Base-by-base conservation (phyloP, 768 basidiomycete species). In the Phylloporus sp. region DNA sequence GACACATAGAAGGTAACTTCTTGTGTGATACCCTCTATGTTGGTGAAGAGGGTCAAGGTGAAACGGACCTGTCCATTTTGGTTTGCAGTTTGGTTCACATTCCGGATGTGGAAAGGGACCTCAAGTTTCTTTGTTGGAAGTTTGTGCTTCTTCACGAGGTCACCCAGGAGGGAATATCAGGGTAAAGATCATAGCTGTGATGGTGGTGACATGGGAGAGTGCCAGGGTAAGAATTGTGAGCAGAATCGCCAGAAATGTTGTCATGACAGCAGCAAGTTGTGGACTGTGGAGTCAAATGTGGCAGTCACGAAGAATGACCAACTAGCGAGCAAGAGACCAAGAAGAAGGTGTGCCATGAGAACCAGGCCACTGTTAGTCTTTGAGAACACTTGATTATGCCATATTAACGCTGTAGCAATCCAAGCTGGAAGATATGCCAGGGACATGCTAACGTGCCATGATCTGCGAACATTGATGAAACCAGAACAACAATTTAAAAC, bases 391-490 rank as follows among this genome's bases (percentile, higher is more conserved):
- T 75, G 78, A 56, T 70, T 76, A 59, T 81, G 81, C 85, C 87
- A 91, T 28, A 77, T 70, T 27, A 87, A 59, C 16, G 79, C 71
- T 20, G 87, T 79, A 39, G 83, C 74, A 42, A 89, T 71, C 88
- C 89, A 91, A 2, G 84, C 85, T 1, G 88, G 88, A 24, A 91
- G 77, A 61, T 91, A 91, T 1, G 79, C 76, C 4, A 84, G 55
- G 4, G 82, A 84, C 36, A 85, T 71, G 56, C 82, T 81, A 35
- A 82, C 20, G 59, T 88, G 84, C 89, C 89, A 91, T 4, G 73
- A 76, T 39, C 73, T 76, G 24, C 31, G 15, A 23, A 32, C 28
- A 6, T 26, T 26, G 16, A 49, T 57, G 38, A 55, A 45, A 26
- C 2, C n/a, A n/a, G n/a, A 4, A 3, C 2, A 31, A 35, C 5